Evolutionary conservation across 148 eudicot genomes (phyloP).

Genomic region (Mesembryanthemum crystallinum): DNA sequence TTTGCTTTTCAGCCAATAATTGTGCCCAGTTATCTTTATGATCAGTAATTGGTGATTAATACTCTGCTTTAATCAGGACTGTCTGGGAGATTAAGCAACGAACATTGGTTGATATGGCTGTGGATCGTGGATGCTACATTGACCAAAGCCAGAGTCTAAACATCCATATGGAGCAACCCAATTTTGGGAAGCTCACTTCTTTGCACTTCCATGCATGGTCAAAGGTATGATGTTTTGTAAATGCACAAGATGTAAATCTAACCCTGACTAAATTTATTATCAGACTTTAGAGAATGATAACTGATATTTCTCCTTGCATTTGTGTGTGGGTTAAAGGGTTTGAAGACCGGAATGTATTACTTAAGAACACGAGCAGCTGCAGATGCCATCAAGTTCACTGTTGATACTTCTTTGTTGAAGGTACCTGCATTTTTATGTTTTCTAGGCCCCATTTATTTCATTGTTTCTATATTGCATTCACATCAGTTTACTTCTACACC

Average conservation of each 20-base stretch:
- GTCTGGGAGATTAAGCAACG: constrained; percentile 87
- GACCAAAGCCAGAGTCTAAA: constrained; percentile 86
- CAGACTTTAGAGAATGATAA: not conserved
- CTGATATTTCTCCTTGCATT: not conserved
- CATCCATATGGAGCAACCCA: constrained; percentile 78
- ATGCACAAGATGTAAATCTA: not conserved
- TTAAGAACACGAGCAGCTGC: constrained; percentile 93
- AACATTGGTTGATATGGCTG: constrained; percentile 80
- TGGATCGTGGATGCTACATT: constrained; percentile 68
- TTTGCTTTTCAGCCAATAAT: not conserved
- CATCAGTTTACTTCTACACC: too few relatives aligned
- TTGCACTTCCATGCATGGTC: constrained; percentile 79
- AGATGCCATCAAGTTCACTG: constrained; percentile 97
- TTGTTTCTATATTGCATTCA: too few relatives aligned
- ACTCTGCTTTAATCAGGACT: constrained; percentile 48
- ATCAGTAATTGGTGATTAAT: constrained; percentile 1
- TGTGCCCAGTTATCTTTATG: not conserved
- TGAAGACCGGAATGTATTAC: constrained; percentile 98
- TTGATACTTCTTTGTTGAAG: constrained; percentile 71
- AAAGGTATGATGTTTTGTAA: constrained; percentile 30
- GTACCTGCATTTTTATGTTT: constrained; percentile 26
- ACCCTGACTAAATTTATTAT: not conserved
- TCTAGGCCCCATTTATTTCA: too few relatives aligned
- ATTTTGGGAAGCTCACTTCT: constrained; percentile 72
- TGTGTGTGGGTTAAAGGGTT: constrained; percentile 45